phyloP scores from a whole-genome alignment of 1,139 yeast species.

The Debaryomyces singareniensis region DNA sequence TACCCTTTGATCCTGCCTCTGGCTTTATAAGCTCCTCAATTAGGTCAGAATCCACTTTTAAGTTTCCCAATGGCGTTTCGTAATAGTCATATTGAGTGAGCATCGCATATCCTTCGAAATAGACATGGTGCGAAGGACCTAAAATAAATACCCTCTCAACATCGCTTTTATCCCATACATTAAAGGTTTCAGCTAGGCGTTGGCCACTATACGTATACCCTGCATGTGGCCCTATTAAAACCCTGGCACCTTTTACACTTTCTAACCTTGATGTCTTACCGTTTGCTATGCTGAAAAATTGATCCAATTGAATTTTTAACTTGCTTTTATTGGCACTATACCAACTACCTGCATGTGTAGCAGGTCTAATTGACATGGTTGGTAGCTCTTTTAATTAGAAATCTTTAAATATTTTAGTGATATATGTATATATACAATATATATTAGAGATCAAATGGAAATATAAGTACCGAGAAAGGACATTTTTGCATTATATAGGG shows the following conservation, averaged over 20 bases:
- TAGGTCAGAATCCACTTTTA: constrained; percentile 56
- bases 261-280: neutral
- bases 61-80: constrained; percentile 76
- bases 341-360: constrained; percentile 92
- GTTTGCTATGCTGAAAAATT: constrained; percentile 1
- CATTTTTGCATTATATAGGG: no score
- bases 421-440: no score
- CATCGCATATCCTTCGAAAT: constrained; percentile 55
- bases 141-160: constrained; percentile 66
- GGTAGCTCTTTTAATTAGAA: no score
- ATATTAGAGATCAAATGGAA: no score
- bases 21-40: constrained; percentile 21
- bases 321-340: constrained; percentile 42
- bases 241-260: constrained; percentile 51
- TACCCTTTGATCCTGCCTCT: neutral
- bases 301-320: constrained; percentile 4
- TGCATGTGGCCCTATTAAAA: constrained; percentile 72
- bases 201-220: constrained; percentile 82
- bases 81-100: constrained; percentile 50
- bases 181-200: constrained; percentile 73
- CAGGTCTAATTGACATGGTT: constrained; percentile 42
- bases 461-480: no score
- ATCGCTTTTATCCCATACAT: constrained; percentile 55
- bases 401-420: no score
- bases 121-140: constrained; percentile 95